Evolutionary conservation across 1,139 yeast genomes (phyloP).

Genomic region (Saccharomyces pastorianus): DNA sequence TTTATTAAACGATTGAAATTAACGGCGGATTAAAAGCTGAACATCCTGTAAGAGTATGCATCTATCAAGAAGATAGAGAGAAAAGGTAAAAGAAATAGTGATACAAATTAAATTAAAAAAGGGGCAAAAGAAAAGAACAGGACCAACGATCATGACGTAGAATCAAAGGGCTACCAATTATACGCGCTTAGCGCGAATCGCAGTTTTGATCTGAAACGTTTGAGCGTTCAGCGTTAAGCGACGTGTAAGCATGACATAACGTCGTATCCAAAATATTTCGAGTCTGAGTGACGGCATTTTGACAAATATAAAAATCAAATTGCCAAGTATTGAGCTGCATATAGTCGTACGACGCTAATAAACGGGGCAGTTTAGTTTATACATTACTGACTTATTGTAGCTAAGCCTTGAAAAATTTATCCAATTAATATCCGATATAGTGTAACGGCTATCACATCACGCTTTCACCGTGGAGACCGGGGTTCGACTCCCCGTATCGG

Average conservation of each 20-base stretch:
- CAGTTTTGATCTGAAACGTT: not conserved
- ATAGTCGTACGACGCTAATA: not conserved
- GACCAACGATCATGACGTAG: not conserved
- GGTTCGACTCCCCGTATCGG: no score
- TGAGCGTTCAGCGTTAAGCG: not conserved
- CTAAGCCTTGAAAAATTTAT: not conserved
- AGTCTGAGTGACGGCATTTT: not conserved
- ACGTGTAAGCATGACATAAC: not conserved
- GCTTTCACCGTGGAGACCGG: slow-evolving; percentile 5
- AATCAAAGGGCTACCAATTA: not conserved
- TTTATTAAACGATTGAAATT: not conserved
- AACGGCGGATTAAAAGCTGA: not conserved
- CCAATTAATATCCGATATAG: slow-evolving; percentile 4
- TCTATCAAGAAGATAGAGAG: not conserved
- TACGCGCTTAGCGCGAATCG: not conserved
- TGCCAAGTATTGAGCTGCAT: not conserved
- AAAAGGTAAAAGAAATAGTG: not conserved
- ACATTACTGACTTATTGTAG: not conserved
- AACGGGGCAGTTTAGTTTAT: not conserved
- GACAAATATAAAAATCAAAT: not conserved
- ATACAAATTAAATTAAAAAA: not conserved
- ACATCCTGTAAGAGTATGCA: not conserved
- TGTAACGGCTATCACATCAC: slow-evolving; percentile 8
- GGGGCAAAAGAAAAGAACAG: not conserved
- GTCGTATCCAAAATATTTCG: not conserved